Evolutionary conservation across 2,329 filamentous ascomycete species (phyloP), one percentile per base, ranked within the genome.

Genomic region (Alternaria rosae): DNA sequence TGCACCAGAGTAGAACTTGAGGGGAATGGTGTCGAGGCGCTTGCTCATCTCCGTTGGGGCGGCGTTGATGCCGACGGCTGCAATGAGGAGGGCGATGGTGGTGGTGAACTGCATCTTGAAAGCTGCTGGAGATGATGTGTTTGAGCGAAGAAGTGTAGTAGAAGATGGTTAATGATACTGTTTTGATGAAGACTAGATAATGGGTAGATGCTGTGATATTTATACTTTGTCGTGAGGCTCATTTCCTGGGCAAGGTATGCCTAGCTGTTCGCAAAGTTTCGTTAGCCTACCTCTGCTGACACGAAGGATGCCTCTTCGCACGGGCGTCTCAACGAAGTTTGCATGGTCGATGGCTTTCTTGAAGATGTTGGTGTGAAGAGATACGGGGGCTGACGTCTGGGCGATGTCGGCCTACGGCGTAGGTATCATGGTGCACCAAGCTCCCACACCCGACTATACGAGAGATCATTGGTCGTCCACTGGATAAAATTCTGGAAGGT

Each of bases 11-110:
- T 59, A 69, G 62, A 67, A 61, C 38, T 35, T 57, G 45, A 69
- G 52, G 26, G 66, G 68, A 25, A 68, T 61, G n/a, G 58, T 21
- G 4, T 61, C 57, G 45, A 68, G 54, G 30, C 57, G 50, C 51
- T 56, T 57, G 43, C 56, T 57, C n/a, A 52, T 35, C 17, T 32
- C 35, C 48, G 44, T 23, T 11, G 67, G 64, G 25, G 67, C 62
- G 23, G 66, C 62, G 47, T 63, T 62, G 56, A 61, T 59, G 61
- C 56, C 58, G 58, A 57, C 54, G 48, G 59, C 65, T 35, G 55
- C 53, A 25, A 62, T 35, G 54, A 67, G 44, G 28, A 67, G 32
- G 28, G 64, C 11, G 42, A 59, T 5, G 41, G 54, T 12, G 53
- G 52, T 51, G 4, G 59, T 38, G 59, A 61, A 59, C 20, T 63